Percentiles rank a stretch among this genome's conserved stretches.
Conservation (phyloP, 176 grass and related monocot genomes). For the Oryza glaberrima region DNA sequence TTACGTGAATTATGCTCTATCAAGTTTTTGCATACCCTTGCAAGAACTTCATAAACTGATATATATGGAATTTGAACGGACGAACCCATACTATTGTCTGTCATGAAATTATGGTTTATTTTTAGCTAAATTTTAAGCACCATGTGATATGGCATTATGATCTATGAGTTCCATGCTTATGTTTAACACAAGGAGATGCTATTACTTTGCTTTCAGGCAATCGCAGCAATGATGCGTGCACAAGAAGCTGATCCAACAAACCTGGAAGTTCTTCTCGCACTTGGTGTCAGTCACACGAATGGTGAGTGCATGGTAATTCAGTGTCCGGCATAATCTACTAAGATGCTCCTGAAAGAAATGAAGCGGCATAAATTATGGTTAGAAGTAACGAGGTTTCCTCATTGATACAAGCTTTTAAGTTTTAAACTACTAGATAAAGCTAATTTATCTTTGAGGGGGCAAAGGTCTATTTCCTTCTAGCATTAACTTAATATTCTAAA, state of each 20-base stretch:
- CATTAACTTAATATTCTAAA: slow-evolving; percentile 8
- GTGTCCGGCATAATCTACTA: slow-evolving; percentile 16
- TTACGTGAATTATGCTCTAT: slow-evolving; percentile 17
- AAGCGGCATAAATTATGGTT: slow-evolving; percentile 25
- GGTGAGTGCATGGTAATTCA: slow-evolving; percentile 59
- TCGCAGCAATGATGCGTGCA: slow-evolving; percentile 95
- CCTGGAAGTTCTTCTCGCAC: slow-evolving; percentile 97
- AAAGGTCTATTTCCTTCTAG: slow-evolving; percentile 13
- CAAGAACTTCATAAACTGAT: slow-evolving; percentile 15
- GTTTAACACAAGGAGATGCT: not conserved
- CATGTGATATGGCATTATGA: slow-evolving; percentile 17
- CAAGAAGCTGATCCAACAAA: slow-evolving; percentile 92
- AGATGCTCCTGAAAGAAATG: slow-evolving; percentile 4
- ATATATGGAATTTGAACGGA: not conserved
- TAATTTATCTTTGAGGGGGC: slow-evolving; percentile 5
- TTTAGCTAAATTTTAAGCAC: slow-evolving; percentile 11
- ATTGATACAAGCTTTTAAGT: slow-evolving; percentile 5
- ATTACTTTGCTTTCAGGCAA: slow-evolving; percentile 62
- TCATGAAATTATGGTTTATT: not conserved
- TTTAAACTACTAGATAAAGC: slow-evolving; percentile 3
- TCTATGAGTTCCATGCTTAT: slow-evolving; percentile 28
- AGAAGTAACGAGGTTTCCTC: slow-evolving; percentile 16
- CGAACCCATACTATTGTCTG: not conserved
- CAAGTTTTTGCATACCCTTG: slow-evolving; percentile 12
- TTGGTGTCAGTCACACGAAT: slow-evolving; percentile 99